Base-by-base conservation (phyloP, 345 rosid species). In the Leavenworthia alabamica region DNA sequence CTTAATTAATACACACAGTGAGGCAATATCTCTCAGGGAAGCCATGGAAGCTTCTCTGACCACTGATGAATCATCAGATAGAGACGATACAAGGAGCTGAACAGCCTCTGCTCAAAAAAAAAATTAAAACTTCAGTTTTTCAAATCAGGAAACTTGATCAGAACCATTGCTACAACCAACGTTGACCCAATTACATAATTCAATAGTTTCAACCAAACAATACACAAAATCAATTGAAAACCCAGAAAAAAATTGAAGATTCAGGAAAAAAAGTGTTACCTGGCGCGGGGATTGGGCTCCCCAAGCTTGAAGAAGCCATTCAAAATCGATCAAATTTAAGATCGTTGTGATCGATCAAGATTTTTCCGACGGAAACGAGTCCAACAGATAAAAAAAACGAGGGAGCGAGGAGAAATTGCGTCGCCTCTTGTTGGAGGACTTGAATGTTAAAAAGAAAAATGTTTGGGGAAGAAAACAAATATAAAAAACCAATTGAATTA, bases 261-360 rank as follows among this genome's bases (percentile, higher is more conserved):
- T 65, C 23, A 50, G 58, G 14, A 51, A 49, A 39, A n/a, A 49
- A 6, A n/a, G 28, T 19, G 3, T 47, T 68, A 86, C 98, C 90
- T 68, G 93, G 72, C 15, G 86, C 95, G 2, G 88, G 84, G 64
- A 89, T 74, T 44, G 86, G 79, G 71, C 68, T 75, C 51, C 86
- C 85, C 14, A 86, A 72, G 77, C 89, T 86, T 44, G 95, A 82
- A 57, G 90, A 84, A 73, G 95, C 87, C 96, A 91, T 88, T 64
- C 44, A 36, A 64, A 57, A 57, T 50, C 61, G 64, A 70, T 68
- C 66, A 68, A 59, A 59, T 29, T 28, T 10, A 56, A 50, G 19
- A 40, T 1, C 2, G 49, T 51, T 60, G n/a, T 26, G 42, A 60
- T 60, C 45, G 59, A 70, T 64, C 62, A 41, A 37, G 3, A 57